Evolutionary conservation across 345 rosid species (phyloP), one percentile per base, ranked within the genome.

Genomic region (Litchi chinensis): DNA sequence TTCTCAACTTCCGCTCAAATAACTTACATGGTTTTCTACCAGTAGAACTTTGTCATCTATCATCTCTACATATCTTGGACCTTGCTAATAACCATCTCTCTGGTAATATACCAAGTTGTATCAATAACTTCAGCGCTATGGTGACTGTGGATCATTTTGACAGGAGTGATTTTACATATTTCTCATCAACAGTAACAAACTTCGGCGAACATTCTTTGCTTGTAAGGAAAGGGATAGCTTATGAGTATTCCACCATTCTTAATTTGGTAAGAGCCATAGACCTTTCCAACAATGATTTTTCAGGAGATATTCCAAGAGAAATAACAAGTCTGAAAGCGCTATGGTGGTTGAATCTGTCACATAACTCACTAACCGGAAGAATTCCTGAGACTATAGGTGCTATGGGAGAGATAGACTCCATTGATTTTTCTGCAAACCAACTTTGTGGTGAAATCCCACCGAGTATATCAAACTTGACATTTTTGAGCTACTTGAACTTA

Each of bases 221-320:
- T 26, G 59, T 82, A 74, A 82, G 60, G 60, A 85, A 67, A 32
- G 88, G 85, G 4, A 71, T n/a, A 22, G 4, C 62, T 70, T 44
- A 59, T 1, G 82, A 85, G n/a, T 77, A 85, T 21, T 64, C 74
- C 21, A 70, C 52, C 44, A 79, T 50, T 24, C 80, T 84, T 1
- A 39, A 48, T 37, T 68, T 82, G 0, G 78, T 77, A 2, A 74
- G 76, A 65, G 75, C 65, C 54, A 62, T 81, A 3, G 85, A 86
- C 37, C 63, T 86, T 22, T 82, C 84, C 0, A 59, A 59, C 21
- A 59, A 59, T 59, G 16, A 59, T 21, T 8, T 59, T 59, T 59
- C 64, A 19, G 64, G 64, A 59, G 64, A 59, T 21, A 59, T 59
- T 59, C 64, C 64, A 2, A 19, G 22, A n/a, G 64, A 59, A 59